phyloP scores from a whole-genome alignment of 2,329 filamentous ascomycete species.

The Paecilomyces sp. region DNA sequence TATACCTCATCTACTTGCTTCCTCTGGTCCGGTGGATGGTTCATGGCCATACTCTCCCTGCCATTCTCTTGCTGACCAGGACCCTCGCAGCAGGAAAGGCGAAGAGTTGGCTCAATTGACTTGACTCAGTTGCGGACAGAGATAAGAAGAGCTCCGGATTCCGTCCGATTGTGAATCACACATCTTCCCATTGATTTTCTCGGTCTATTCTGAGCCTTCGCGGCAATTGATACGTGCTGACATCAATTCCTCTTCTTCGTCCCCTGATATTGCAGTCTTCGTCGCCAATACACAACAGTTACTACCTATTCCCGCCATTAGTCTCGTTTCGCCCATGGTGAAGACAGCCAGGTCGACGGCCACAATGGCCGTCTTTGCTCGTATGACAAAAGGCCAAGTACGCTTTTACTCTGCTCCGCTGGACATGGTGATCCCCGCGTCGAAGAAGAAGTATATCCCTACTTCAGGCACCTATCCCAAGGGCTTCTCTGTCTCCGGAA shows the following conservation, averaged over 20 bases:
- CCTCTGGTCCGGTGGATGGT: neutral
- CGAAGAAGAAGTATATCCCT: slow-evolving; percentile 88
- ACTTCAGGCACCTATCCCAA: slow-evolving; percentile 78
- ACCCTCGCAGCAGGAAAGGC: neutral
- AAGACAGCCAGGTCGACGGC: slow-evolving; percentile 17
- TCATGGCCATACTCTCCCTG: neutral
- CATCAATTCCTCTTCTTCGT: neutral
- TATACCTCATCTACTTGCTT: neutral
- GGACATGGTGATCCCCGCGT: slow-evolving; percentile 55
- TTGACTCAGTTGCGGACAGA: neutral
- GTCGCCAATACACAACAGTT: neutral
- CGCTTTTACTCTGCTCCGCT: slow-evolving; percentile 39
- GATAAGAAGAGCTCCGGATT: neutral
- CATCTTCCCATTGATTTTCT: neutral
- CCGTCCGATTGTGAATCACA: neutral
- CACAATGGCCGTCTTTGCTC: slow-evolving; percentile 26
- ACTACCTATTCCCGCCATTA: neutral
- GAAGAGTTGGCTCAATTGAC: neutral
- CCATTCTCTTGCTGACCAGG: neutral
- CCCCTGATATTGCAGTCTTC: neutral
- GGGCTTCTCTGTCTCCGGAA: slow-evolving; percentile 80
- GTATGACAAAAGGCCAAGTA: slow-evolving; percentile 32
- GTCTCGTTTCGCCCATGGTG: slow-evolving; percentile 3
- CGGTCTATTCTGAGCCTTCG: neutral
- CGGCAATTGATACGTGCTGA: neutral